A percentile compares a stretch with the other conserved stretches of the same genome.
These are phyloP conservation scores for Austroboletus olivaceoglutinosus DNA, from an alignment of 1,284 basidiomycete genomes.

Conservation along the genomic window DNA sequence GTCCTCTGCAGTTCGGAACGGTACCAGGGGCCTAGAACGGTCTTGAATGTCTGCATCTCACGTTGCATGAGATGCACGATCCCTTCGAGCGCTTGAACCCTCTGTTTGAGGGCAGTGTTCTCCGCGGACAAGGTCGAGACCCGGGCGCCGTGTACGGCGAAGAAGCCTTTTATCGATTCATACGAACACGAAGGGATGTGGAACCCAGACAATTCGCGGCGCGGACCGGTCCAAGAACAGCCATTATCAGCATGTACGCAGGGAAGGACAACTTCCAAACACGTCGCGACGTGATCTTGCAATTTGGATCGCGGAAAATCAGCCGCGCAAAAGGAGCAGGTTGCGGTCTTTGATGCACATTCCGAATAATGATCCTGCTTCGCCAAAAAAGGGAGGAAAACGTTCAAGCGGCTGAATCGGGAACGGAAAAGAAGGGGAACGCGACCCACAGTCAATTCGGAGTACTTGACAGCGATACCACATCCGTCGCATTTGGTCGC, in stretches of 20 bases:
- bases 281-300: constrained; percentile 38
- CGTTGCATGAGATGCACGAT: constrained; percentile 45
- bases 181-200: constrained; percentile 58
- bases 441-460: constrained; percentile 38
- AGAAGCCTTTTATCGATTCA: constrained; percentile 61
- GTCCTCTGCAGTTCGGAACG: constrained; percentile 27
- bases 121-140: constrained; percentile 51
- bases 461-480: constrained; percentile 30
- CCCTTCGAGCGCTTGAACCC: constrained; percentile 54
- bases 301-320: constrained; percentile 37
- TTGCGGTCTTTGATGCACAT: constrained; percentile 36
- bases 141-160: constrained; percentile 46
- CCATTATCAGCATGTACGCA: constrained; percentile 55
- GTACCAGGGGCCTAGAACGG: constrained; percentile 67
- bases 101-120: constrained; percentile 56
- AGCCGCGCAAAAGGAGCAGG: constrained; percentile 41
- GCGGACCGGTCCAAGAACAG: constrained; percentile 53
- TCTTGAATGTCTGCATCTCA: constrained; percentile 51
- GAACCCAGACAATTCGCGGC: constrained; percentile 36
- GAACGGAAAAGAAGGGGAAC: background rate
- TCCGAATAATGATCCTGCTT: constrained; percentile 37
- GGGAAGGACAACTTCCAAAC: constrained; percentile 39
- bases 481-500: constrained; percentile 40
- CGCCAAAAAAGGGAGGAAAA: background rate
- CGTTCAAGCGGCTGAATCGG: constrained; percentile 1